A percentile compares a stretch with the other conserved stretches of the same genome.
Conservation (phyloP, 176 grass and related monocot species). For the Zea luxurians region DNA sequence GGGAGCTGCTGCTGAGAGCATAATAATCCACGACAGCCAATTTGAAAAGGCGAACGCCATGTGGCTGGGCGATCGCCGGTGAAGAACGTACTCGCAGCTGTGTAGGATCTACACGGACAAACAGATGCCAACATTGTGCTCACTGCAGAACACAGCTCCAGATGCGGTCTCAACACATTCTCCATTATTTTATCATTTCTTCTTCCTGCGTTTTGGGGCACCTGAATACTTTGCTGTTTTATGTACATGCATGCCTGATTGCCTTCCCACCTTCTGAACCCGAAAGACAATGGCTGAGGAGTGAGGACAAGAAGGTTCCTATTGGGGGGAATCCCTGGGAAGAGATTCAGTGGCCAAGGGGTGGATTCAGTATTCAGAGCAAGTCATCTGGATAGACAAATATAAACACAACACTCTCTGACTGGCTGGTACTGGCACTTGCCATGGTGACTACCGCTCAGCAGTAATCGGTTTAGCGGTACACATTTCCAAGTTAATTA, state of each 20-base stretch:
- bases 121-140: constrained; percentile 18
- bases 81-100: neutral
- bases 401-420: constrained; percentile 29
- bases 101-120: neutral
- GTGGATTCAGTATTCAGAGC: neutral
- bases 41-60: neutral
- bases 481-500: neutral
- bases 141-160: constrained; percentile 20
- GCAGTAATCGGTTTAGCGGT: constrained; percentile 2
- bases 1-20: neutral
- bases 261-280: no score
- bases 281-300: no score
- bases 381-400: constrained; percentile 15
- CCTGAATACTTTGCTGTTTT: constrained; percentile 22
- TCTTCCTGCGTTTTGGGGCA: constrained; percentile 37
- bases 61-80: neutral
- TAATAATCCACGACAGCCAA: neutral
- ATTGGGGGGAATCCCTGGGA: no score
- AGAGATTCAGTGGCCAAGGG: no score
- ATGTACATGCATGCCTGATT: neutral
- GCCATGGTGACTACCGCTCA: neutral
- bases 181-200: constrained; percentile 14
- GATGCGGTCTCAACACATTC: constrained; percentile 26
- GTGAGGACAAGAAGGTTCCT: no score
- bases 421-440: constrained; percentile 5